A percentile compares a stretch with the other conserved stretches of the same genome.
phyloP scores from a whole-genome alignment of 371 early-diverging fungal genomes.

The Mucor mucedo region DNA sequence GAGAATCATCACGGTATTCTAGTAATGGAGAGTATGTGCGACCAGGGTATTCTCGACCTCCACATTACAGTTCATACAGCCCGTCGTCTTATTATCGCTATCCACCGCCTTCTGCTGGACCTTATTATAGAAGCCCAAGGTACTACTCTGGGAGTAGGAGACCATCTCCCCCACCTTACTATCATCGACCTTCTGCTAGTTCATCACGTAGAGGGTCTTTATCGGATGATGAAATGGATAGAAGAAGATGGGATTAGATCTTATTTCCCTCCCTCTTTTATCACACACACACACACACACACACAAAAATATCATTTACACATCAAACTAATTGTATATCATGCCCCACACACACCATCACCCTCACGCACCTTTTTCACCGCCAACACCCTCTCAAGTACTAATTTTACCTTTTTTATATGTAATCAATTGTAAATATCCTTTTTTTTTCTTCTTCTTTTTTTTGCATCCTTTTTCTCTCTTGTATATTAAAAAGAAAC shows the following conservation, averaged over 20 bases:
- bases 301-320: neutral
- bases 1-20: slow-evolving; percentile 2
- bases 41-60: slow-evolving; percentile 17
- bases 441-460: neutral
- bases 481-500: neutral
- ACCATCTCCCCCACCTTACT: slow-evolving; percentile 18
- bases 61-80: slow-evolving; percentile 4
- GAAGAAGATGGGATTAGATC: slow-evolving; percentile 24
- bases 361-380: neutral
- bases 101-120: slow-evolving; percentile 7
- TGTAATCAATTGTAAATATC: neutral
- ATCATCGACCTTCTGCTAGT: slow-evolving; percentile 2
- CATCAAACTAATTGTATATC: neutral
- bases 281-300: slow-evolving; percentile 5
- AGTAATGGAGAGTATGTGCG: slow-evolving; percentile 13
- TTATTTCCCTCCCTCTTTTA: neutral
- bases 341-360: neutral
- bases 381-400: neutral
- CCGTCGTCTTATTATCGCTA: slow-evolving; percentile 11
- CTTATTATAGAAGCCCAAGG: slow-evolving; percentile 13
- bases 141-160: slow-evolving; percentile 6
- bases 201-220: slow-evolving; percentile 22
- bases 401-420: neutral
- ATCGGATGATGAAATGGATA: slow-evolving; percentile 26
- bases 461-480: neutral